A percentile compares a stretch with the other conserved stretches of the same genome.
Evolutionary conservation across 1,139 yeast genomes (phyloP).

Genomic region (Suhomyces chickasaworum): DNA sequence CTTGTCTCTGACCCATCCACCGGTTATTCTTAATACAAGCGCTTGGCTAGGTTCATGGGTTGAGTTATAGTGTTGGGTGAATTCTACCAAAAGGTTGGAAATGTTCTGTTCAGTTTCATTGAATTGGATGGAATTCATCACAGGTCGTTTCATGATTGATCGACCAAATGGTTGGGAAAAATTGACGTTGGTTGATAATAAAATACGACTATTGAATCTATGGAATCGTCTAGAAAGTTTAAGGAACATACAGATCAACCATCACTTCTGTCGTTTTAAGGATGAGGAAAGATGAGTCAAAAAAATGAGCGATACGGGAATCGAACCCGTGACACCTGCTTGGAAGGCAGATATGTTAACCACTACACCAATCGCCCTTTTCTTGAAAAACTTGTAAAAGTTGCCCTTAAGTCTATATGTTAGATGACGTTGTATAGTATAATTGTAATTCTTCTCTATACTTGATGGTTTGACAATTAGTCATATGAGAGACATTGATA

Average conservation of each 20-base stretch:
- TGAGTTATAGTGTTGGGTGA: conserved; percentile 39
- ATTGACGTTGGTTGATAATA: not conserved
- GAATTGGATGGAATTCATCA: conserved; percentile 30
- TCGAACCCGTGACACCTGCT: conserved; percentile 83
- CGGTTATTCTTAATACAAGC: conserved; percentile 76
- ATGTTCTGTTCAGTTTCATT: conserved; percentile 50
- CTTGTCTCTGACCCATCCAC: conserved; percentile 99
- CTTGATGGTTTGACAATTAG: no score
- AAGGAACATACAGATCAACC: conserved; percentile 6
- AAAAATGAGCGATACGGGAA: conserved; percentile 72
- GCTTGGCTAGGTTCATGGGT: conserved; percentile 15
- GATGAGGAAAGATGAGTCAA: conserved; percentile 1
- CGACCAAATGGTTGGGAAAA: not conserved
- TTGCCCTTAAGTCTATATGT: no score
- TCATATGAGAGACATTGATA: no score
- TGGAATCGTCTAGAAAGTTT: conserved; percentile 1
- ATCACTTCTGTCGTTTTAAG: not conserved
- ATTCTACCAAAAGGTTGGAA: conserved; percentile 47
- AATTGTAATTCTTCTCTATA: no score
- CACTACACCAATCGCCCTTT: conserved; percentile 55
- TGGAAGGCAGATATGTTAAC: conserved; percentile 69
- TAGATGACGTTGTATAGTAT: no score
- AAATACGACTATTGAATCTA: not conserved
- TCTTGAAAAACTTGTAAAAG: conserved; percentile 1
- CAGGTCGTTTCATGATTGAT: conserved; percentile 10